Evolutionary conservation across 495 filamentous ascomycete species (phyloP).

Genomic region (Hypoxylon fuscum): DNA sequence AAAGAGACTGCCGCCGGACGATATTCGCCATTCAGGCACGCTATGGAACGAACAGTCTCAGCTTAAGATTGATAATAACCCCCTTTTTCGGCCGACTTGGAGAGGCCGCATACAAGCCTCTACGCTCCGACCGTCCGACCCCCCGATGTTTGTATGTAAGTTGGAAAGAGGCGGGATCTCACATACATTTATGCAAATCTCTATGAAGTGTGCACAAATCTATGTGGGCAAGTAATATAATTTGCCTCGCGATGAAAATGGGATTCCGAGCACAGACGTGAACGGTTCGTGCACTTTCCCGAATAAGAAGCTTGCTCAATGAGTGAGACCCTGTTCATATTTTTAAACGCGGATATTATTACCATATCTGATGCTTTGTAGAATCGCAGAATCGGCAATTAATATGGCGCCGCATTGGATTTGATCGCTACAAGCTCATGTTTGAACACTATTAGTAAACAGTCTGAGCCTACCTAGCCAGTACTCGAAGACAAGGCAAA

Average conservation of each 20-base stretch:
- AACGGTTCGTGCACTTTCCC: slow-evolving; percentile 1
- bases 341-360: slow-evolving; percentile 21
- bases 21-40: too few relatives aligned
- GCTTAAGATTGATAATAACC: too few relatives aligned
- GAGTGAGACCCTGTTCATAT: slow-evolving; percentile 3
- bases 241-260: background rate
- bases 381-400: slow-evolving; percentile 1
- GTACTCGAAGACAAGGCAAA: too few relatives aligned
- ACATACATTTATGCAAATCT: background rate
- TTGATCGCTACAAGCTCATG: background rate
- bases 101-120: too few relatives aligned
- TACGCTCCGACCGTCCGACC: too few relatives aligned
- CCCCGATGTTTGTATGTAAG: background rate
- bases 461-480: too few relatives aligned
- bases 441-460: background rate
- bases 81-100: too few relatives aligned
- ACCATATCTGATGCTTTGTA: too few relatives aligned
- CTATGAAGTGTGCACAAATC: background rate
- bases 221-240: background rate
- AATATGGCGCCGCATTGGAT: slow-evolving; percentile 1
- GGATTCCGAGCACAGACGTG: background rate
- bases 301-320: slow-evolving; percentile 24
- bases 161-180: background rate
- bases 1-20: too few relatives aligned
- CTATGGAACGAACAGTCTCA: too few relatives aligned